Percentiles rank a stretch among this genome's conserved stretches.
Conservation (phyloP, 306 rosid species). For the Aeschynomene evenia region DNA sequence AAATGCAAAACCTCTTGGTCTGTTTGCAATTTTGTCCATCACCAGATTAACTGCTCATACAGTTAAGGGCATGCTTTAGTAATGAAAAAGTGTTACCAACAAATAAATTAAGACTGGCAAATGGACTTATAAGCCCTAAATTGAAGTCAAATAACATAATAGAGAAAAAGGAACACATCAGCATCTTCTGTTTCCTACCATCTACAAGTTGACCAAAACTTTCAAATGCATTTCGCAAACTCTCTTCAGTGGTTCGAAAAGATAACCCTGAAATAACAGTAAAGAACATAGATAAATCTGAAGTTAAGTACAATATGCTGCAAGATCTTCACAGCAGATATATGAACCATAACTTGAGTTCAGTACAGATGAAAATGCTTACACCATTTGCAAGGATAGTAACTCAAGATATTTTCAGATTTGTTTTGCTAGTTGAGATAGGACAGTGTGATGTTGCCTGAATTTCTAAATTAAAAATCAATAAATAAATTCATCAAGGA, state of each 20-base stretch:
- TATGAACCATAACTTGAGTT: neutral
- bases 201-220: constrained; percentile 77
- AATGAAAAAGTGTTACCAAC: neutral
- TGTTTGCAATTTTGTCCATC: constrained; percentile 90
- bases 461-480: too few relatives aligned
- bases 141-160: neutral
- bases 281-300: neutral
- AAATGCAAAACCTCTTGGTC: constrained; percentile 97
- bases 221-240: constrained; percentile 70
- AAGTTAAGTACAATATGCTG: neutral
- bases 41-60: constrained; percentile 68
- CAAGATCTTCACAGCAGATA: neutral
- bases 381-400: neutral
- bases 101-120: neutral
- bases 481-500: neutral
- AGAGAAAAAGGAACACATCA: neutral
- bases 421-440: neutral
- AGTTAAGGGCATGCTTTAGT: neutral
- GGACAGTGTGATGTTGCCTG: neutral
- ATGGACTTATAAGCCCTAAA: neutral
- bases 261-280: constrained; percentile 67
- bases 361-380: neutral
- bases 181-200: constrained; percentile 44
- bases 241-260: constrained; percentile 85
- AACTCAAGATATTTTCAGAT: neutral